Base-by-base conservation (phyloP, 1,284 basidiomycete genomes). In the Puccinia triticina region DNA sequence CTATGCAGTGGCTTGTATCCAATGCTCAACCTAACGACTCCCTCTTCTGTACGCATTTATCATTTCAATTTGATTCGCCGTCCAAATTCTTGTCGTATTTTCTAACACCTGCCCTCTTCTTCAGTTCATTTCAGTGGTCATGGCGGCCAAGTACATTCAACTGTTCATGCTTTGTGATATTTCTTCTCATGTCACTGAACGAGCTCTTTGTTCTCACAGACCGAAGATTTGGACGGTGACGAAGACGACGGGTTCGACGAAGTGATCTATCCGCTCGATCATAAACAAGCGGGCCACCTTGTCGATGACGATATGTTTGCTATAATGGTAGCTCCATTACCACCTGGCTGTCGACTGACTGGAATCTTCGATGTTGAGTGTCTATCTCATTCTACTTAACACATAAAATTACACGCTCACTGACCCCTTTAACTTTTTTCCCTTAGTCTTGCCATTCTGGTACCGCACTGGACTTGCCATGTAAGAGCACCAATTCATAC, bases 1-100 rank as follows among this genome's bases (percentile, higher is more conserved):
- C 92, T 0, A 95, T 96, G 93, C 90, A 91, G 84, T 97, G 95
- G 95, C 90, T 97, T n/a, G 93, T 95, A 18, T 88, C 87, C 12
- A 92, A 89, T 84, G 94, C 94, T 21, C 88, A 89, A 69, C 91
- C 93, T 2, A 92, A 96, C 84, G 95, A 96, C 85, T 92, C 94
- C 0, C 88, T 96, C 55, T 96, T 96, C 89, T 94, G 96, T 90
- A 77, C 37, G 83, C 48, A 66, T 8, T 48, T 23, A 55, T 16
- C 23, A 64, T 18, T 40, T 77, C 32, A 71, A 77, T 84, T 83
- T 84, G 88, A 86, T 92, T 86, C 93, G 93, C 0, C 14, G 69
- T 46, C 55, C 29, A 48, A 66, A 26, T 78, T 43, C 40, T 48
- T 23, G 29, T 26, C 50, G 40, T 59, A n/a, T 23, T 32, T 46